phyloP scores from a whole-genome alignment of 129 eudicot genomes.

The Logfia minima region DNA sequence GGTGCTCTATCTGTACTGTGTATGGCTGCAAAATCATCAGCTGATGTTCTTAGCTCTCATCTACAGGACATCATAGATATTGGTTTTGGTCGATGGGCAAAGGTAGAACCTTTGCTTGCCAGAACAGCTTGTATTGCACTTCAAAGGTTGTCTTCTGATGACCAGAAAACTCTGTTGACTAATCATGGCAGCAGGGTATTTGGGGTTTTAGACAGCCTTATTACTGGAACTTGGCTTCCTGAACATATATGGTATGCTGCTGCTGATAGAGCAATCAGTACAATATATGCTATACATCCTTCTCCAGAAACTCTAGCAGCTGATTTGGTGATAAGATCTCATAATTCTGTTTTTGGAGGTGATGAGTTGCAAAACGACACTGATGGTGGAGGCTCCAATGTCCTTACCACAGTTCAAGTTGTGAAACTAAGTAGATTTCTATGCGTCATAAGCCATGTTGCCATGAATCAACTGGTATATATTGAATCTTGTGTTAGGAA shows the following conservation, averaged over 20 bases:
- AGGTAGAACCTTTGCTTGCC: conserved; percentile 96
- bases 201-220: conserved; percentile 63
- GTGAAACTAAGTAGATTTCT: conserved; percentile 67
- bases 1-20: conserved; percentile 82
- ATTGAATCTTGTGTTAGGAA: conserved; percentile 80
- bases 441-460: conserved; percentile 79
- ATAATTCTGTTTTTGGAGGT: conserved; percentile 58
- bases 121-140: conserved; percentile 89
- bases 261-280: conserved; percentile 84
- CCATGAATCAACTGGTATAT: conserved; percentile 84
- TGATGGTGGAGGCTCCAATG: conserved; percentile 33
- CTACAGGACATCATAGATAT: conserved; percentile 91
- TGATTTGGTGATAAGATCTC: conserved; percentile 55
- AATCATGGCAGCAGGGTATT: conserved; percentile 74
- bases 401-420: conserved; percentile 60
- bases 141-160: conserved; percentile 75
- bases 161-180: conserved; percentile 68
- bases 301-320: conserved; percentile 86
- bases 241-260: conserved; percentile 91
- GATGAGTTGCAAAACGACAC: conserved; percentile 50
- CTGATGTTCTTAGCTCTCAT: conserved; percentile 75
- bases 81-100: conserved; percentile 99
- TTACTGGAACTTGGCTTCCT: conserved; percentile 78
- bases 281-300: conserved; percentile 84
- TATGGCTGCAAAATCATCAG: conserved; percentile 96